These are phyloP conservation scores for Pichia rugopelliculosa DNA, from an alignment of 805 yeast species.

Conservation along the genomic window DNA sequence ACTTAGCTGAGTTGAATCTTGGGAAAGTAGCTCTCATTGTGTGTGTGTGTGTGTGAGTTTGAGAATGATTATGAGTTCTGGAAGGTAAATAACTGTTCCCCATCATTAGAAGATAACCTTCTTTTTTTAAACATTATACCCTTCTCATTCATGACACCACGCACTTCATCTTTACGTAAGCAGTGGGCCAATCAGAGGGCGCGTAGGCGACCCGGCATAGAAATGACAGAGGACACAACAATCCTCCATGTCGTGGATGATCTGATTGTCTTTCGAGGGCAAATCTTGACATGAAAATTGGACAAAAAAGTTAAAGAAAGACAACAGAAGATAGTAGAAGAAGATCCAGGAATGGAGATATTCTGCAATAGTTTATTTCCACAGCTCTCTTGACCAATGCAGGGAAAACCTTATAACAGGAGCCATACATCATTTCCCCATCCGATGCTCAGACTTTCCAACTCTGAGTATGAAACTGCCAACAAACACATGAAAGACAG, in stretches of 20 bases:
- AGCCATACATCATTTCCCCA: neutral
- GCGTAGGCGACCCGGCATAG: constrained; percentile 5
- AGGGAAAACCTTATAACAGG: neutral
- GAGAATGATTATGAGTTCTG: too few species aligned
- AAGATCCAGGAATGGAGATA: too few species aligned
- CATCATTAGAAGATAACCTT: too few species aligned
- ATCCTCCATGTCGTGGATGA: neutral
- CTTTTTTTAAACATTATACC: too few species aligned
- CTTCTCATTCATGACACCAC: neutral
- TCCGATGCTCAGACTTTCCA: neutral
- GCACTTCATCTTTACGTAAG: neutral
- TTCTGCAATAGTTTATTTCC: too few species aligned
- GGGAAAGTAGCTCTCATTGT: constrained; percentile 45
- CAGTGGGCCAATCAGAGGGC: neutral
- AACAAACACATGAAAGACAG: constrained; percentile 44
- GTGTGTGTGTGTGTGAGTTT: too few species aligned
- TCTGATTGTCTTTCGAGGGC: too few species aligned
- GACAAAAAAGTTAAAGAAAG: too few species aligned
- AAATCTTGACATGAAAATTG: too few species aligned
- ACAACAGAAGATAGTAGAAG: too few species aligned
- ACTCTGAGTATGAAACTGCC: constrained; percentile 23
- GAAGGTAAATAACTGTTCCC: too few species aligned
- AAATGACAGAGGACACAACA: neutral
- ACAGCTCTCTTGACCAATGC: neutral
- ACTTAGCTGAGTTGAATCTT: constrained; percentile 21